Evolutionary conservation across 371 early-diverging fungal genomes (phyloP).

Genomic region (Rhizomucor miehei): DNA sequence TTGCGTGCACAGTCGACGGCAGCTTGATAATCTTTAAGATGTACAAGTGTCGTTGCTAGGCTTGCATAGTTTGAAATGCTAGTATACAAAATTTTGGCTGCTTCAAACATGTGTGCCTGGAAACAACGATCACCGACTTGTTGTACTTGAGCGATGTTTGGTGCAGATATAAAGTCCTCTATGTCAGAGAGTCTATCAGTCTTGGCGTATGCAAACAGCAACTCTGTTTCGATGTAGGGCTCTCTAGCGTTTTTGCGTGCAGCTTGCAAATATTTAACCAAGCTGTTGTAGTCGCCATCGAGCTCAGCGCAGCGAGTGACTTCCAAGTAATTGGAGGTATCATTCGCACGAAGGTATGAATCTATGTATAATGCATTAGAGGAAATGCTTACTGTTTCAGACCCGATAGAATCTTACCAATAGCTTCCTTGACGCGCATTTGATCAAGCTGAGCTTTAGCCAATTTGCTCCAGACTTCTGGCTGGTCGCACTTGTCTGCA

Average conservation of each 20-base stretch:
- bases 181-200: slow-evolving; percentile 88
- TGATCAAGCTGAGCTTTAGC: slow-evolving; percentile 93
- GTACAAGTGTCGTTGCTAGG: slow-evolving; percentile 92
- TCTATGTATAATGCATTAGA: slow-evolving; percentile 36
- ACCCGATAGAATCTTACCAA: slow-evolving; percentile 39
- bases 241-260: slow-evolving; percentile 93
- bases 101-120: slow-evolving; percentile 84
- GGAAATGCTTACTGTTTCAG: background rate
- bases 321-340: slow-evolving; percentile 86
- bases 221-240: slow-evolving; percentile 90
- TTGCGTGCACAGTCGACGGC: slow-evolving; percentile 98
- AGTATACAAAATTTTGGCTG: slow-evolving; percentile 91
- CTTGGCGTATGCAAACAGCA: slow-evolving; percentile 92
- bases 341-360: slow-evolving; percentile 94
- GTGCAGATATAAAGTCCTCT: slow-evolving; percentile 88
- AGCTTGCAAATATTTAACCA: slow-evolving; percentile 90
- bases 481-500: slow-evolving; percentile 86
- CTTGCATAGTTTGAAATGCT: slow-evolving; percentile 96
- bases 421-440: slow-evolving; percentile 89
- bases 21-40: slow-evolving; percentile 90
- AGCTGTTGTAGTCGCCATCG: slow-evolving; percentile 86
- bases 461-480: slow-evolving; percentile 93
- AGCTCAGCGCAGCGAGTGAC: slow-evolving; percentile 80
- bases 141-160: slow-evolving; percentile 92
- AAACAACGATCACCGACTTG: slow-evolving; percentile 95